Base-by-base conservation (phyloP, 805 yeast genomes). In the Candida nanaspora region DNA sequence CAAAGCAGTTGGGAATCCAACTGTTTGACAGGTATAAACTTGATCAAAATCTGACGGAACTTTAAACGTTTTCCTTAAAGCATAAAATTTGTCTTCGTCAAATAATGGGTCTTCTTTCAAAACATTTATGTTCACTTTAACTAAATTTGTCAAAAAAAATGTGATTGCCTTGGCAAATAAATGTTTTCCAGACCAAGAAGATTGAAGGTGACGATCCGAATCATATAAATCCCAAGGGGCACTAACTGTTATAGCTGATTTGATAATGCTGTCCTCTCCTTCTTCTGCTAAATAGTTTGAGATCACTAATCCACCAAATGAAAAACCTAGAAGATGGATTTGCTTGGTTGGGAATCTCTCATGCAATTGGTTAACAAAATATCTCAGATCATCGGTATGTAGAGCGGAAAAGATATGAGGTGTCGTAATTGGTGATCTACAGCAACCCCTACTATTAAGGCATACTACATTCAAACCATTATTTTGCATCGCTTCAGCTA, bases 141-240 rank as follows among this genome's bases (percentile, higher is more conserved):
- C 53, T 41, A 71, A 46, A 47, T 70, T 68, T 6, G 63, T 52
- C 35, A 75, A 53, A 32, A 65, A 69, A 20, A 59, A 64, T 2
- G 67, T 53, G 43, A 74, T 60, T 14, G 66, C 61, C 28, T 68
- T 70, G 14, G 61, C 61, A 42, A 73, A 74, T 3, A 73, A 34
- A 25, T 59, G 53, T 30, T 54, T 56, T 6, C 78, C 73, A 49
- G 66, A 51, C 32, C 57, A 58, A 27, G 69, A 59, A 6, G 46
- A 42, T 4, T 60, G 48, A 39, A 79, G 57, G 33, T 70, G 74
- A 35, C 63, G 53, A n/a, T 70, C 65, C 7, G 82, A 69, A 44
- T 72, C 78, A 14, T 71, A 59, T 54, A 84, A 66, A 57, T 83
- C 86, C 89, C 89, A 84, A 9, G 91, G 91, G 19, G 79, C 65